Base-by-base conservation (phyloP, 768 basidiomycete species). In the Russula sp. region DNA sequence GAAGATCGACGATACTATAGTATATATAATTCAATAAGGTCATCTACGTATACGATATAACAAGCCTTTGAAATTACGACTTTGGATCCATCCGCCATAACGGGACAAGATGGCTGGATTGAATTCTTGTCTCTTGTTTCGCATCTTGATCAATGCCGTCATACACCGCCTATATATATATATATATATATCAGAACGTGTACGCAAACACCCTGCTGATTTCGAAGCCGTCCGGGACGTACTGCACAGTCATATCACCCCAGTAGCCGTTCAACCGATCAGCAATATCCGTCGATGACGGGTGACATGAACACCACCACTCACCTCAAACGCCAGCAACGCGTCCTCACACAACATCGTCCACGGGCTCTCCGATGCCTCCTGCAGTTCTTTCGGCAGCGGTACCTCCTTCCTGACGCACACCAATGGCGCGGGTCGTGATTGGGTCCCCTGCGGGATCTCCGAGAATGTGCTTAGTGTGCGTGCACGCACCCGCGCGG, bases 291-390 rank as follows among this genome's bases (percentile, higher is more conserved):
- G 14, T 51, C 32, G 27, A n/a, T 6, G 11, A 40, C 3, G 39
- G n/a, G 6, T 6, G 8, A n/a, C 27, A 3, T 27, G 22, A 11
- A 11, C 18, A 32, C 40, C 32, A 32, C 16, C 2, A 62, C 57
- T 54, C 47, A 64, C 63, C 53, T 64, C 63, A n/a, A 64, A 64
- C 7, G 57, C 63, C 14, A 64, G 47, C 45, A 64, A 50, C 57
- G 57, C 62, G 34, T 63, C 62, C 53, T 63, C 62, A 14, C 62
- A 63, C 37, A 63, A 31, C 57, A 64, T 60, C 47, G 40, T 60
- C 58, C 53, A 60, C n/a, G 48, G 57, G 22, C 48, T 60, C 63
- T 64, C 58, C 3, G 47, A 49, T 16, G 58, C 22, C 4, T 32
- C 47, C 40, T 44, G 53, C 22, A 64, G 40, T 35, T 60, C 63